Base-by-base conservation (phyloP, 331 rosid genomes). In the Malus hybrid region DNA sequence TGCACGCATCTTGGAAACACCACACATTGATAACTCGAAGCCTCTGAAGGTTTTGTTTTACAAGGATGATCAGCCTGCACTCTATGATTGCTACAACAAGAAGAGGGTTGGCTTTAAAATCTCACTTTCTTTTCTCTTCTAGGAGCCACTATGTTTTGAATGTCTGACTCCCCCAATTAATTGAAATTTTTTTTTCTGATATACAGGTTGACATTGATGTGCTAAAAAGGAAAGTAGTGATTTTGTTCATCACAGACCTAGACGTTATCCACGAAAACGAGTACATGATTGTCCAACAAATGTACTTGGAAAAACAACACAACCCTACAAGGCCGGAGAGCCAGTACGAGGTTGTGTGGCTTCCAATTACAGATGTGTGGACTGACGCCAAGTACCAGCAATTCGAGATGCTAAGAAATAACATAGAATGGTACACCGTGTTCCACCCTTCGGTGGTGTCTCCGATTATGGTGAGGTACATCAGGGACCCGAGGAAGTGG, bases 21-120 rank as follows among this genome's bases (percentile, higher is more conserved):
- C 79, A 3, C 72, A 75, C 13, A 75, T 75, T 7, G 79, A 75
- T 53, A 75, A 75, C 79, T 7, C n/a, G 0, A 66, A 52, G 57
- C 66, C 73, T 52, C 29, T 66, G 19, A 52, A n/a, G 66, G 79
- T 66, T 75, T 34, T 75, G 56, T 75, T 75, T 36, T 64, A 50
- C 66, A 66, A 65, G 79, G 79, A 75, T n/a, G 79, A 36, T 19
- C 79, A 75, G 13, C 79, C 79, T 65, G 65, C 79, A 32, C 79
- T 75, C n/a, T 75, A 22, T 34, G 79, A 75, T 34, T 10, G 79
- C 72, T 10, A 5, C 42, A 65, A 14, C 56, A 66, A 52, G 69
- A 74, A 74, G 77, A 84, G 84, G 90, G 93, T 90, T 71, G 57
- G 73, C 70, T 61, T 57, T 22, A 4, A 22, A 64, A 30, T 26